Base-by-base conservation (phyloP, 2,329 filamentous ascomycete species). In the Phaeosphaeria sp. region DNA sequence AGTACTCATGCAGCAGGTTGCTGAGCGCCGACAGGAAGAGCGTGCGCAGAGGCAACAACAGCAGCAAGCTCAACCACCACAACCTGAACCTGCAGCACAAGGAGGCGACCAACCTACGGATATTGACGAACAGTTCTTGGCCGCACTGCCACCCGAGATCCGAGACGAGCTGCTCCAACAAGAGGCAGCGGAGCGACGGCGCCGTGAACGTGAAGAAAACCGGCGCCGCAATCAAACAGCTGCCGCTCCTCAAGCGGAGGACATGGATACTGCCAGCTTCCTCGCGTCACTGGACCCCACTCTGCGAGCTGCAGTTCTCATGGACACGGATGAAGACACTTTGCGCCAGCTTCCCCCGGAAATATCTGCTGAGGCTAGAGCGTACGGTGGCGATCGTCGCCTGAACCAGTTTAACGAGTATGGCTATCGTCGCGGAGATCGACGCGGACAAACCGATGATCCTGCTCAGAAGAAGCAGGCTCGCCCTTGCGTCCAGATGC, bases 221-320 rank as follows among this genome's bases (percentile, higher is more conserved):
- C 90, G 90, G 56, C 88, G 92, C 56, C 87, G 89, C 72, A 84
- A 83, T 25, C 83, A 86, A 33, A 79, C 81, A 22, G 78, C 78
- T 46, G 44, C 22, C 59, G 79, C 79, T 59, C 79, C 71, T 15
- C 67, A 71, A 53, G 66, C 63, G 23, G 86, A 89, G 65, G 93
- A 98, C 7, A 97, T 98, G 89, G 93, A 97, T 75, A 85, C 92
- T 42, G 93, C 93, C 30, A 96, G 92, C 75, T 97, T 99, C 74
- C 84, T 99, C 56, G 89, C 95, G 46, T 96, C 93, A 6, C 87
- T 99, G 54, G 90, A 96, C 43, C 92, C 93, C 18, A 87, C 85
- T 47, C 85, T 99, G 41, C 89, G 95, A 58, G 89, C 95, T 72
- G 89, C 93, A 63, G 91, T 98, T 20, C 85, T 99, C 23, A 87